These are phyloP conservation scores for Tetrahymena malaccensis DNA, from an alignment of 73 alveolate species.

Conservation along the genomic window DNA sequence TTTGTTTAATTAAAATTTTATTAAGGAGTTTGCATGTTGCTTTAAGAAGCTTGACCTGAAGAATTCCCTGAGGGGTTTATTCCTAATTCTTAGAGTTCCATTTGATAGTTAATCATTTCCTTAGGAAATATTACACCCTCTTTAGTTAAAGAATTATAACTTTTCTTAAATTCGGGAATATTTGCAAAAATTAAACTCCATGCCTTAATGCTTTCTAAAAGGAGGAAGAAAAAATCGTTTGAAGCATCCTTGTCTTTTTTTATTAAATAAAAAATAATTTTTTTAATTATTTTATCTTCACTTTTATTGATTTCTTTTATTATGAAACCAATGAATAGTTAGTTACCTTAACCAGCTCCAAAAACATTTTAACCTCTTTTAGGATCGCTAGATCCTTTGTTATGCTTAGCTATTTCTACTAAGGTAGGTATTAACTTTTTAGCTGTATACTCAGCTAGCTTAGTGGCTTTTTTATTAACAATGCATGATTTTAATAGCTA, in stretches of 20 bases:
- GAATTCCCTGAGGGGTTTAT: not conserved
- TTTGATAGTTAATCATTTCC: not conserved
- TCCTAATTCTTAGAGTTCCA: not conserved
- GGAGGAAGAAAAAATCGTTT: not conserved
- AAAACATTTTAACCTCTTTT: not conserved
- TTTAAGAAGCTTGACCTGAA: not conserved
- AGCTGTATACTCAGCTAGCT: not conserved
- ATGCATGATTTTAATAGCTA: not conserved
- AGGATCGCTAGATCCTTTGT: not conserved
- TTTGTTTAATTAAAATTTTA: not conserved
- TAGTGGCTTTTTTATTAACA: not conserved
- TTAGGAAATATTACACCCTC: not conserved
- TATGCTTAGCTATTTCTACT: not conserved
- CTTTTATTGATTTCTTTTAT: not conserved
- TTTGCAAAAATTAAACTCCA: not conserved
- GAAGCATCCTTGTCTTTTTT: not conserved
- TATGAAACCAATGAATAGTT: not conserved
- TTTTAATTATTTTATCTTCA: too few relatives aligned
- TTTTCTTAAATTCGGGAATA: not conserved
- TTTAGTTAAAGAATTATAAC: not conserved
- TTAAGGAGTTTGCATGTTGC: not conserved
- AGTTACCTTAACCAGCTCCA: not conserved
- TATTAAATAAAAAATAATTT: too few relatives aligned
- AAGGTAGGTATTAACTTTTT: not conserved
- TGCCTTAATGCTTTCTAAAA: not conserved